Conservation (phyloP, 1,139 yeast species). For the Arxiozyma telluris region DNA sequence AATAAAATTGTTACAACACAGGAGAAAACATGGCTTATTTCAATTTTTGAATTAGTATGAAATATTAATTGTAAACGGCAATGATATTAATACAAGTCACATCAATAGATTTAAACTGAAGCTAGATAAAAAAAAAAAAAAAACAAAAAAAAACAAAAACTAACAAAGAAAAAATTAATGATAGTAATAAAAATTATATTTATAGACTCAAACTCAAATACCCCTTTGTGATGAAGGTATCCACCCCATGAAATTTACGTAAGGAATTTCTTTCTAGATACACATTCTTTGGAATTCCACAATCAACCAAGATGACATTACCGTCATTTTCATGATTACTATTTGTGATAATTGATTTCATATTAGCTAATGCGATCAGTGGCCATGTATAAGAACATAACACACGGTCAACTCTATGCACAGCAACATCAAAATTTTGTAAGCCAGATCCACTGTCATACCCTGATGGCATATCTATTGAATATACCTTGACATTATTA, state of each 20-base stretch:
- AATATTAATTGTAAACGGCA: too few species aligned
- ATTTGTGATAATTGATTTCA: slow-evolving; percentile 31
- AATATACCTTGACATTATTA: slow-evolving; percentile 41
- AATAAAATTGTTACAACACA: too few species aligned
- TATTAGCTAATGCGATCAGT: slow-evolving; percentile 50
- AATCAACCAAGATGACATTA: slow-evolving; percentile 48
- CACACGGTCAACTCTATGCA: slow-evolving; percentile 34
- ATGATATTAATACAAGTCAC: too few species aligned
- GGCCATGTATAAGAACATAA: slow-evolving; percentile 66
- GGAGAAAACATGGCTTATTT: too few species aligned
- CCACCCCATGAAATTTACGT: slow-evolving; percentile 26
- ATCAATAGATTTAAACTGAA: too few species aligned
- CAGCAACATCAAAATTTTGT: slow-evolving; percentile 24
- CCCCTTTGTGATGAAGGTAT: slow-evolving; percentile 18
- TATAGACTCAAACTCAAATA: slow-evolving; percentile 1
- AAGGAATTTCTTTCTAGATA: slow-evolving; percentile 25
- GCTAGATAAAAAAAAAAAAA: too few species aligned
- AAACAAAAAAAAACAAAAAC: too few species aligned
- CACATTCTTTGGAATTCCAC: slow-evolving; percentile 51
- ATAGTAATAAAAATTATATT: neutral
- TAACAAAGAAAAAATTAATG: neutral
- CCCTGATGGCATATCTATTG: slow-evolving; percentile 78
- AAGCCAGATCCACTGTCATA: slow-evolving; percentile 79
- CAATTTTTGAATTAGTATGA: too few species aligned
- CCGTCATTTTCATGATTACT: slow-evolving; percentile 4